phyloP scores from a whole-genome alignment of 176 grass and related monocot genomes.

The Oryza nivara region DNA sequence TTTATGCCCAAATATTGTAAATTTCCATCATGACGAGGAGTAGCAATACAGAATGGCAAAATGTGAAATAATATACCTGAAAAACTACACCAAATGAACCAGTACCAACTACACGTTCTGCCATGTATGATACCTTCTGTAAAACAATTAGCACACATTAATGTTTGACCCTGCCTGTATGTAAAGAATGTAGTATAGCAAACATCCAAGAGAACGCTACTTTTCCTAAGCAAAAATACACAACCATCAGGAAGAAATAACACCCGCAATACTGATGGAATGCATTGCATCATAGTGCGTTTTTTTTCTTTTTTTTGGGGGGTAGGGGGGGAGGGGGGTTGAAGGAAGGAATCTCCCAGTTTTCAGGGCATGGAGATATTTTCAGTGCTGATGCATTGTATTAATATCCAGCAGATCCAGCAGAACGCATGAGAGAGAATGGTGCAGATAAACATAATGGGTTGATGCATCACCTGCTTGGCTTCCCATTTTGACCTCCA shows the following conservation, averaged over 20 bases:
- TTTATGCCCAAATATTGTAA: slow-evolving; percentile 24
- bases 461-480: slow-evolving; percentile 70
- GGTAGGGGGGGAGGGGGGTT: not conserved
- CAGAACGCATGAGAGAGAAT: not conserved
- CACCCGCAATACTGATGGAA: not conserved
- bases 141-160: slow-evolving; percentile 50
- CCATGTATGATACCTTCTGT: slow-evolving; percentile 98
- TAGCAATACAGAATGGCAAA: slow-evolving; percentile 26
- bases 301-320: too few species aligned
- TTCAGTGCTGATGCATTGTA: slow-evolving; percentile 1
- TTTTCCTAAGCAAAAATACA: slow-evolving; percentile 9
- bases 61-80: slow-evolving; percentile 58
- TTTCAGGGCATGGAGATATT: not conserved
- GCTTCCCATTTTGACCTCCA: slow-evolving; percentile 87
- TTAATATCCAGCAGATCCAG: not conserved
- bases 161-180: not conserved
- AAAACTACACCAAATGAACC: slow-evolving; percentile 97
- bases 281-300: not conserved
- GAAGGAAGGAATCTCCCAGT: not conserved
- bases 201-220: not conserved
- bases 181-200: slow-evolving; percentile 4
- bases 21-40: slow-evolving; percentile 11
- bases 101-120: slow-evolving; percentile 87
- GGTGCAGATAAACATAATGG: not conserved
- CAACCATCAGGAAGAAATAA: slow-evolving; percentile 7